Percentiles rank a stretch among this genome's conserved stretches.
These are phyloP conservation scores for Ustilaginoidea virens DNA, from an alignment of 2,329 filamentous ascomycete species.

Conservation along the genomic window DNA sequence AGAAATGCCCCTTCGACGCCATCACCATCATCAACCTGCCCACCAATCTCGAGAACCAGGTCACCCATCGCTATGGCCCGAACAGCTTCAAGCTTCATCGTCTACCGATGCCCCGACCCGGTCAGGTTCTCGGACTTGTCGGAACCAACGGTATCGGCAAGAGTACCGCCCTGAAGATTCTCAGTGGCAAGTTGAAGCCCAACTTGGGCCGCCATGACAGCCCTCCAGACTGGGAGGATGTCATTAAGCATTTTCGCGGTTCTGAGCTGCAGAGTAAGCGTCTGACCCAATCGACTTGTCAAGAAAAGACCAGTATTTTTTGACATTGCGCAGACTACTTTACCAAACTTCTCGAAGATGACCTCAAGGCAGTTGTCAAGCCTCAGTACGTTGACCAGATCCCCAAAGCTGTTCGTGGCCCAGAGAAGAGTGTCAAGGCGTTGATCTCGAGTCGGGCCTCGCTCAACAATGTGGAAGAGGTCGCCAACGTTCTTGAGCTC, in stretches of 20 bases:
- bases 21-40: slow-evolving; percentile 99
- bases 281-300: too few relatives aligned
- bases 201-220: slow-evolving; percentile 92
- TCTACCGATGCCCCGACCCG: slow-evolving; percentile 86
- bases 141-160: slow-evolving; percentile 99
- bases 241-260: slow-evolving; percentile 94
- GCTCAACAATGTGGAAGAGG: slow-evolving; percentile 67
- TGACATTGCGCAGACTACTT: slow-evolving; percentile 57
- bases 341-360: slow-evolving; percentile 92
- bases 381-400: slow-evolving; percentile 99
- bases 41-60: slow-evolving; percentile 95
- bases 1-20: slow-evolving; percentile 96
- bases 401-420: slow-evolving; percentile 73
- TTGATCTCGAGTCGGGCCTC: slow-evolving; percentile 64
- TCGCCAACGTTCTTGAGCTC: slow-evolving; percentile 72
- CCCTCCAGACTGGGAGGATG: slow-evolving; percentile 97
- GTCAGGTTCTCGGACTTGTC: slow-evolving; percentile 88
- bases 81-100: slow-evolving; percentile 99
- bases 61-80: slow-evolving; percentile 96
- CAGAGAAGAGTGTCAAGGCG: slow-evolving; percentile 63
- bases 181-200: slow-evolving; percentile 96
- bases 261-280: slow-evolving; percentile 85
- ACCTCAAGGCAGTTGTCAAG: slow-evolving; percentile 96
- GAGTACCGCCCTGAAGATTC: slow-evolving; percentile 97
- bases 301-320: too few relatives aligned